Evolutionary conservation across 75 land plant species (phyloP).

Genomic region (Larix kaempferi): DNA sequence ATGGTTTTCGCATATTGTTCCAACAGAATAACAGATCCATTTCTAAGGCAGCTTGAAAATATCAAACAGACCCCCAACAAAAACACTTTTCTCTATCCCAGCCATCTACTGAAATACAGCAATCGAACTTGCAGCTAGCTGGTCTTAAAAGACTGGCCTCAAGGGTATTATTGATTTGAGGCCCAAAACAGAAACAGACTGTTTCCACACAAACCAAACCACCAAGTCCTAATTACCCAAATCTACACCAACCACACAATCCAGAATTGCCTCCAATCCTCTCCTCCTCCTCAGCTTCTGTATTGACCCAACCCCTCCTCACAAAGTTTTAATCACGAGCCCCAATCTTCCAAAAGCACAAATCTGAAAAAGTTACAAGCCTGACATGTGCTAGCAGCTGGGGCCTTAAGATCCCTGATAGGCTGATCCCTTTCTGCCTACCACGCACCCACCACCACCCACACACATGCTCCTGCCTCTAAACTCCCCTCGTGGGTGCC

Average conservation of each 20-base stretch:
- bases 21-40: not conserved
- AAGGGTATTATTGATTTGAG: not conserved
- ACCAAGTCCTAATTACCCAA: not conserved
- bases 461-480: conserved; percentile 3
- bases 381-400: not conserved
- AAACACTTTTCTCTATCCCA: not conserved
- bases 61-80: not conserved
- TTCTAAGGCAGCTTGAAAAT: not conserved
- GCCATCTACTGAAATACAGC: not conserved
- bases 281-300: not conserved
- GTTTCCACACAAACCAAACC: not conserved
- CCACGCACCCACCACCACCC: conserved; percentile 6
- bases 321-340: not conserved
- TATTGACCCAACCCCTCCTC: not conserved
- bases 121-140: not conserved
- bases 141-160: not conserved
- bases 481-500: too few species aligned
- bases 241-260: conserved; percentile 3
- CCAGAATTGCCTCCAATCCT: not conserved
- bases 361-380: conserved; percentile 4
- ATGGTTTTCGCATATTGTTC: not conserved
- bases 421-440: conserved; percentile 6
- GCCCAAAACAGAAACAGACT: not conserved
- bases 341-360: not conserved
- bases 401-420: conserved; percentile 5